Percentiles rank a stretch among this genome's conserved stretches.
Conservation (phyloP, 768 basidiomycete species). For the Lactifluus volemus region DNA sequence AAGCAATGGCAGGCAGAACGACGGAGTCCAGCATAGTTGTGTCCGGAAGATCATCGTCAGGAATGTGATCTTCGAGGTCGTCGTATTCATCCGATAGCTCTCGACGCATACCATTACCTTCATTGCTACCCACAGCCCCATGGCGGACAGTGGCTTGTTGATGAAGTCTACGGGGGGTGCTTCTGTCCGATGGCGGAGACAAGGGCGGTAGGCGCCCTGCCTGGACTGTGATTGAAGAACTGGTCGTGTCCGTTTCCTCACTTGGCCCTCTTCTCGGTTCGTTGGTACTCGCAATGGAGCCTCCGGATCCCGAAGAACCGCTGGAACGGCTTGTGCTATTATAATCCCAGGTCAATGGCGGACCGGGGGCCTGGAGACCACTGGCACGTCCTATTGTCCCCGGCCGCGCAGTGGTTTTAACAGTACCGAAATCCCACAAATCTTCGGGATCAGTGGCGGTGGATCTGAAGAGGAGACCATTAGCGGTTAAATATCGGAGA, state of each 20-base stretch:
- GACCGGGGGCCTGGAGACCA: slow-evolving; percentile 51
- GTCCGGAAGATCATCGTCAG: slow-evolving; percentile 50
- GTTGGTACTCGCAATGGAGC: slow-evolving; percentile 29
- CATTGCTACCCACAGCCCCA: slow-evolving; percentile 22
- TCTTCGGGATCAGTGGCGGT: slow-evolving; percentile 61
- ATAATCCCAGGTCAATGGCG: slow-evolving; percentile 75
- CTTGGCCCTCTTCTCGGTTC: slow-evolving; percentile 22
- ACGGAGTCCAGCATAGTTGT: slow-evolving; percentile 96
- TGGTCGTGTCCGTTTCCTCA: slow-evolving; percentile 24
- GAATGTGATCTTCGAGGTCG: slow-evolving; percentile 49
- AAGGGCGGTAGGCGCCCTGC: slow-evolving; percentile 51
- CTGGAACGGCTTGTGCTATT: slow-evolving; percentile 36
- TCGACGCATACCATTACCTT: slow-evolving; percentile 29
- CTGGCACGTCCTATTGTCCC: slow-evolving; percentile 61
- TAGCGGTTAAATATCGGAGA: background rate
- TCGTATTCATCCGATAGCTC: slow-evolving; percentile 56
- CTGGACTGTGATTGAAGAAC: slow-evolving; percentile 41
- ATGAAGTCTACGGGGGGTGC: slow-evolving; percentile 32
- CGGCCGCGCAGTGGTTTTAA: slow-evolving; percentile 53
- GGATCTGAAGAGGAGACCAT: slow-evolving; percentile 32
- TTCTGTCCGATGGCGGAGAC: slow-evolving; percentile 26
- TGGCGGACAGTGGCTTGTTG: slow-evolving; percentile 67
- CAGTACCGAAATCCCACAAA: slow-evolving; percentile 97
- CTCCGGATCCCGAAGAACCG: slow-evolving; percentile 32
- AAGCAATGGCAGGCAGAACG: slow-evolving; percentile 91